Evolutionary conservation across 2,329 filamentous ascomycete species (phyloP).

Genomic region (Epichloe aotearoae): DNA sequence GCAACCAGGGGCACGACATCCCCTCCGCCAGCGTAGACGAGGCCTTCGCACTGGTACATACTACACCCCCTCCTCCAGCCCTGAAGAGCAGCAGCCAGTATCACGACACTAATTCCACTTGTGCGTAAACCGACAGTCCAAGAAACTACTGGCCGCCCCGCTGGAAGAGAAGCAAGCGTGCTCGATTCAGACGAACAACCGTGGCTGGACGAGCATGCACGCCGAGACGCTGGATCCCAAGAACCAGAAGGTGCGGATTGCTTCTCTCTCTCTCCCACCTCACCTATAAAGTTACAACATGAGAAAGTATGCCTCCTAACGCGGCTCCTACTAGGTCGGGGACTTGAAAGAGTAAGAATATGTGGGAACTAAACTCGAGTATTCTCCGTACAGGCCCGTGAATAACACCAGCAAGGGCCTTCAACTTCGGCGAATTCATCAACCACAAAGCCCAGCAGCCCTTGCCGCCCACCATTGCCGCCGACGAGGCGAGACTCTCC

Average conservation of each 20-base stretch:
- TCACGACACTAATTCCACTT: too few species aligned
- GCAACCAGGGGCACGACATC: conserved; percentile 59
- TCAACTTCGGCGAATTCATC: conserved; percentile 78
- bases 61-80: neutral
- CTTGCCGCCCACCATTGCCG: conserved; percentile 50
- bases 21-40: conserved; percentile 49
- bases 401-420: conserved; percentile 43
- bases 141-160: conserved; percentile 57
- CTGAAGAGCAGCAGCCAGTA: neutral
- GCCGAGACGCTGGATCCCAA: conserved; percentile 77
- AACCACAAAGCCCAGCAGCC: conserved; percentile 61
- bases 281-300: neutral
- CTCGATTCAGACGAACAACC: conserved; percentile 67
- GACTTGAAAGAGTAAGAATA: conserved; percentile 70
- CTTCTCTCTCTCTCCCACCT: neutral
- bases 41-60: conserved; percentile 58
- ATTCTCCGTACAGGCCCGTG: too few species aligned
- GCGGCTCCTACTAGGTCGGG: conserved; percentile 39
- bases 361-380: too few species aligned
- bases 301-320: neutral
- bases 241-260: conserved; percentile 52
- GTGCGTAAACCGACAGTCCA: conserved; percentile 31
- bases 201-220: conserved; percentile 81
- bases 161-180: conserved; percentile 60
- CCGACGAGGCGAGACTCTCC: conserved; percentile 47